These are phyloP conservation scores for Trichoderma atrobrunneum DNA, from an alignment of 2,329 filamentous ascomycete species.

Conservation along the genomic window DNA sequence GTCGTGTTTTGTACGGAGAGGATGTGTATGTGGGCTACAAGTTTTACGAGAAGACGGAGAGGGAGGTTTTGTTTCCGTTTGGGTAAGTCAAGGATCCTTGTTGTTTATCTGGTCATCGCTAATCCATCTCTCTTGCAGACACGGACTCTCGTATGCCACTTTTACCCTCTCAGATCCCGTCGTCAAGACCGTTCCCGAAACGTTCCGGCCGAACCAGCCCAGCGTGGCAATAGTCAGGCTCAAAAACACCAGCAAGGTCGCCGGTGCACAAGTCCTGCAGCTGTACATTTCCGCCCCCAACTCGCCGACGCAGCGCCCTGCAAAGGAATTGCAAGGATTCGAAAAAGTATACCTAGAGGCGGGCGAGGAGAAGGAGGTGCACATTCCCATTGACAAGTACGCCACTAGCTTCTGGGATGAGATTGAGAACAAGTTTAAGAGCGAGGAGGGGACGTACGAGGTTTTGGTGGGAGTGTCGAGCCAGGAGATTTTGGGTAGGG, in stretches of 20 bases:
- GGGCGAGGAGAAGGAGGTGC: not conserved
- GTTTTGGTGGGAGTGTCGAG: not conserved
- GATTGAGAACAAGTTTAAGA: conserved; percentile 9
- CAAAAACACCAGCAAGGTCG: not conserved
- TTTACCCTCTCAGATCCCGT: not conserved
- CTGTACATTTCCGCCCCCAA: not conserved
- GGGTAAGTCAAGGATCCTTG: not conserved
- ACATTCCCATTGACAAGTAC: not conserved
- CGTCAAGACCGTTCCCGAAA: not conserved
- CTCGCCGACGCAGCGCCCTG: not conserved
- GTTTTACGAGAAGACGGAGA: conserved; percentile 1
- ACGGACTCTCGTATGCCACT: not conserved
- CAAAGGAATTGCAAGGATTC: not conserved
- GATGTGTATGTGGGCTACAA: conserved; percentile 3
- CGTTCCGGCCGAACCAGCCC: not conserved
- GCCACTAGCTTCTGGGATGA: conserved; percentile 5
- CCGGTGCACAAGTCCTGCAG: not conserved
- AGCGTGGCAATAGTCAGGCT: not conserved
- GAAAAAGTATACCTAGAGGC: not conserved
- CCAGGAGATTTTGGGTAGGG: not conserved
- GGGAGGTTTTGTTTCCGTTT: not conserved
- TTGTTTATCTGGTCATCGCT: not conserved
- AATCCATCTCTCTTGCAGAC: not conserved
- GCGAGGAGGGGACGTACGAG: not conserved
- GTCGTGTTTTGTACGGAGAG: conserved; percentile 1